Conservation (phyloP, 2,329 filamentous ascomycete species). For the Leptographium lundbergii region DNA sequence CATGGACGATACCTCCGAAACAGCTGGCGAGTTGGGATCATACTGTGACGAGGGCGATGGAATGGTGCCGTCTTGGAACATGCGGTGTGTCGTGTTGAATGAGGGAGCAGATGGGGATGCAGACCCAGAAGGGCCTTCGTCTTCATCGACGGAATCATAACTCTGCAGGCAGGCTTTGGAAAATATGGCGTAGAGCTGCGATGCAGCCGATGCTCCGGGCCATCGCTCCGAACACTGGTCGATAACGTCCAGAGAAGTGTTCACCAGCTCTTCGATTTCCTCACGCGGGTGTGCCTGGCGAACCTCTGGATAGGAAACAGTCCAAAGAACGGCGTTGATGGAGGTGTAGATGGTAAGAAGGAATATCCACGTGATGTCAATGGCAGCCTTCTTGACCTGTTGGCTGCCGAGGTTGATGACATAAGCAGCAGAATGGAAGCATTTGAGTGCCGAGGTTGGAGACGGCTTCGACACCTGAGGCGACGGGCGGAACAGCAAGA, state of each 20-base stretch:
- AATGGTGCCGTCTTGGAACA: conserved; percentile 18
- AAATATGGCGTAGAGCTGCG: conserved; percentile 76
- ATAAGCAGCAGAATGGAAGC: conserved; percentile 69
- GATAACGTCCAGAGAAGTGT: conserved; percentile 65
- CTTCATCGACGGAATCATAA: conserved; percentile 53
- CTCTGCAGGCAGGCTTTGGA: conserved; percentile 77
- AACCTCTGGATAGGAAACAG: conserved; percentile 75
- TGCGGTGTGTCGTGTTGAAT: conserved; percentile 7
- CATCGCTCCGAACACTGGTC: conserved; percentile 72
- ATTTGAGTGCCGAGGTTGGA: conserved; percentile 61
- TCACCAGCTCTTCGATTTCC: conserved; percentile 63
- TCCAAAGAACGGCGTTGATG: conserved; percentile 85
- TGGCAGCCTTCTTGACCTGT: conserved; percentile 61
- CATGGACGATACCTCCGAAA: conserved; percentile 24
- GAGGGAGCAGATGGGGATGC: not conserved
- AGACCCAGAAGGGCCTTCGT: conserved; percentile 14
- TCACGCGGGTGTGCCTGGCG: conserved; percentile 59
- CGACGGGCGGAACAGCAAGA: conserved; percentile 79
- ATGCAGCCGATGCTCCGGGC: conserved; percentile 78
- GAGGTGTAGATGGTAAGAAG: conserved; percentile 82
- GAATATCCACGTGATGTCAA: conserved; percentile 92
- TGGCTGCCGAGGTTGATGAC: conserved; percentile 72
- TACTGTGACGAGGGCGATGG: conserved; percentile 35
- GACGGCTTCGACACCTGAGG: conserved; percentile 85
- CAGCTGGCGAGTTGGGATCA: conserved; percentile 34